Base-by-base conservation (phyloP, 2,329 filamentous ascomycete species). In the Cercospora janseana region DNA sequence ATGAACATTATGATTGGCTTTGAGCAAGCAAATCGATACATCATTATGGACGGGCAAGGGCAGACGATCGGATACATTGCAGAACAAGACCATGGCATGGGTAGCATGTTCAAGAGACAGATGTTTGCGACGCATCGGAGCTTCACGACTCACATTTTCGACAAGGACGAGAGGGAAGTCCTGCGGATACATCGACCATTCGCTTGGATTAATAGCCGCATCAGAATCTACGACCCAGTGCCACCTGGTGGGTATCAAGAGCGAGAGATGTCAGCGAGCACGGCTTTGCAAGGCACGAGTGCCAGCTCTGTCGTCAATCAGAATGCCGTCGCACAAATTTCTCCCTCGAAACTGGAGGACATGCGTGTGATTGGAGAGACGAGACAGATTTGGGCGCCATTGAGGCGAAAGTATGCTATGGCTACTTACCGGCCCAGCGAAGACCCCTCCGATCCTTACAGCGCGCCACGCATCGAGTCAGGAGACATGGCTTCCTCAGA, bases 1-100 rank as follows among this genome's bases (percentile, higher is more conserved):
- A 82, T 83, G 78, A 85, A 84, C 64, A 72, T 85, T 7, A 73
- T 85, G 60, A 69, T 83, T 65, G 81, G 82, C 1, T 84, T 84
- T 57, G 82, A 85, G 65, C 82, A 85, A 64, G 81, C 82, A 9
- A 85, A 85, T 60, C 75, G 76, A 63, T 85, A 85, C 62, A 75
- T 82, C 10, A 82, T 85, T 41, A 78, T 84, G 74, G 79, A 84
- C 67, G 80, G 80, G 2, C 72, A 78, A 46, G 82, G 82, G 4
- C 78, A 80, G 51, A 81, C 82, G 55, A 73, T 85, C 34, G 82
- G 82, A 9, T 85, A 81, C 58, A 77, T 85, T 62, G 81, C 80
- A 24, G 82, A 85, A 65, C 75, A 78, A 60, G 82, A 84, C 38
- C 78, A 78, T 51, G 79, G 81, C 1, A 67, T 85, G 48, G 79